Percentiles rank a stretch among this genome's conserved stretches.
phyloP scores from a whole-genome alignment of 176 grass and related monocot species.

The Leersia perrieri region DNA sequence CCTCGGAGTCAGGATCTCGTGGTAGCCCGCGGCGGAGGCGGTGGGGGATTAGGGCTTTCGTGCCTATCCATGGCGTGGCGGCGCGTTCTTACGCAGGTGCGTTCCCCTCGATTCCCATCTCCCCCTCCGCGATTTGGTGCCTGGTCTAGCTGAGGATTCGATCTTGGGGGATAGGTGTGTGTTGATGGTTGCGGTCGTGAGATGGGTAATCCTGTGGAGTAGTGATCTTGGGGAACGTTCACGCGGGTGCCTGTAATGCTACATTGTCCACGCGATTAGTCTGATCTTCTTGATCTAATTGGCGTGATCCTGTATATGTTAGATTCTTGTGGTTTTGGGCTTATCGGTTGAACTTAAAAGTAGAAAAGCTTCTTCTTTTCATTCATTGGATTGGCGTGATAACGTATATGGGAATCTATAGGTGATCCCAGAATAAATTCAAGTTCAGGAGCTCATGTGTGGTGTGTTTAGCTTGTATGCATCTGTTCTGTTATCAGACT shows the following conservation, averaged over 20 bases:
- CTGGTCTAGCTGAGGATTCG: neutral
- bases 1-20: slow-evolving; percentile 35
- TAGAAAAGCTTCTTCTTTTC: neutral
- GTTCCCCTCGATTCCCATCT: neutral
- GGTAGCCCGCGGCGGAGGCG: neutral
- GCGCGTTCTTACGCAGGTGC: slow-evolving; percentile 47
- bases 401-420: neutral
- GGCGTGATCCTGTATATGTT: neutral
- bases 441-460: neutral
- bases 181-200: neutral
- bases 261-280: neutral
- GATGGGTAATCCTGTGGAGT: neutral
- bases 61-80: slow-evolving; percentile 45
- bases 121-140: neutral
- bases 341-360: neutral
- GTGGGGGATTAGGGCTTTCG: slow-evolving; percentile 21
- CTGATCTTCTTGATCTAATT: slow-evolving; percentile 6
- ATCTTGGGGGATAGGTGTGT: slow-evolving; percentile 16
- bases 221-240: neutral
- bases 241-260: neutral
- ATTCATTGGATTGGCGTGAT: neutral
- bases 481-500: neutral
- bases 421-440: slow-evolving; percentile 9
- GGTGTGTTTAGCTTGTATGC: neutral
- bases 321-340: neutral